Percentiles rank a stretch among this genome's conserved stretches.
Conservation (phyloP, 2,329 filamentous ascomycete species). For the Macrophomina pseudophaseolina region DNA sequence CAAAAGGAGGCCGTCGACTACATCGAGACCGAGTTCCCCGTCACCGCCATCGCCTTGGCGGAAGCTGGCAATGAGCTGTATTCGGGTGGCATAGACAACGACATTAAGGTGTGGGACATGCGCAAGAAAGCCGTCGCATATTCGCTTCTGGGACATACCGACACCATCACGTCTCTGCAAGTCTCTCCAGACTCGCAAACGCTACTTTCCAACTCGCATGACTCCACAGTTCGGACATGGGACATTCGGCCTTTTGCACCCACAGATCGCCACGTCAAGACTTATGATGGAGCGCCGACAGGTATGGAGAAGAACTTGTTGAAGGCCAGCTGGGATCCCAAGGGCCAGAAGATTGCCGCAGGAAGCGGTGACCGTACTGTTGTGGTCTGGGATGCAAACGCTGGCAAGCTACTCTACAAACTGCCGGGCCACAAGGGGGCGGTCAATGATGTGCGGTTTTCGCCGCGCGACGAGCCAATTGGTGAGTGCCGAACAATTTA, state of each 20-base stretch:
- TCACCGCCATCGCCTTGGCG: constrained; percentile 88
- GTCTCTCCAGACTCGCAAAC: constrained; percentile 94
- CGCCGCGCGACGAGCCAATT: constrained; percentile 81
- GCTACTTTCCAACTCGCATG: constrained; percentile 89
- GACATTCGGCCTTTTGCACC: constrained; percentile 95
- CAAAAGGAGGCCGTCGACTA: constrained; percentile 87
- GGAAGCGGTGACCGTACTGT: constrained; percentile 90
- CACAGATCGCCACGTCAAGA: constrained; percentile 80
- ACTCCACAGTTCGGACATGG: constrained; percentile 93
- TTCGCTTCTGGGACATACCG: constrained; percentile 84
- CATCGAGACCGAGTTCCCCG: constrained; percentile 87
- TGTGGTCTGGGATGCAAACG: constrained; percentile 86
- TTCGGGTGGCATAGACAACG: constrained; percentile 93
- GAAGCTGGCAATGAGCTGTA: constrained; percentile 96
- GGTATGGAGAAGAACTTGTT: constrained; percentile 92
- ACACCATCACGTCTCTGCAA: constrained; percentile 87
- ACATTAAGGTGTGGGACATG: constrained; percentile 96
- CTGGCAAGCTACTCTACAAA: constrained; percentile 92
- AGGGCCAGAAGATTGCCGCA: constrained; percentile 84
- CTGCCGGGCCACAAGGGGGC: constrained; percentile 93
- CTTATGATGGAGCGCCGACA: constrained; percentile 87
- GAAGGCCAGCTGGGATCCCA: constrained; percentile 85
- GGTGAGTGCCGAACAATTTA: constrained; percentile 62
- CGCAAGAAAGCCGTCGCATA: constrained; percentile 90
- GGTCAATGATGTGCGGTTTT: constrained; percentile 93